A percentile compares a stretch with the other conserved stretches of the same genome.
phyloP scores from a whole-genome alignment of 2,329 filamentous ascomycete genomes.

The Aspergillus proliferans region DNA sequence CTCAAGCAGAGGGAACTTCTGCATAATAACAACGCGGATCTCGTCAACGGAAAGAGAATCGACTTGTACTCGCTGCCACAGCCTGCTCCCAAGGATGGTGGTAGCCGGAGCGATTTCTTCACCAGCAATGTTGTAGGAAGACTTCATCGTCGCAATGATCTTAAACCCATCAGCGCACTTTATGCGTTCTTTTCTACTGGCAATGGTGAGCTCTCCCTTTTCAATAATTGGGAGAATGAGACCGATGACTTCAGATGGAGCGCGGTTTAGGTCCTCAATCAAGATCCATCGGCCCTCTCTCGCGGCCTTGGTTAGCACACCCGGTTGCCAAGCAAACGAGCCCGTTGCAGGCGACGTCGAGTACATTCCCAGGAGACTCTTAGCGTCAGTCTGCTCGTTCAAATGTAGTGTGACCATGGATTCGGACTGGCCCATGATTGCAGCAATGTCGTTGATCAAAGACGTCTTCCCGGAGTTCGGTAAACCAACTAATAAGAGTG shows the following conservation, averaged over 20 bases:
- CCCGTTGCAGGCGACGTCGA: conserved; percentile 81
- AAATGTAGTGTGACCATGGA: conserved; percentile 90
- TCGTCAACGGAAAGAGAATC: conserved; percentile 62
- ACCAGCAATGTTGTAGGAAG: conserved; percentile 58
- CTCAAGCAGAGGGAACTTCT: conserved; percentile 63
- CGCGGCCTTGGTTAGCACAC: conserved; percentile 88
- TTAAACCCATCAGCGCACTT: conserved; percentile 78
- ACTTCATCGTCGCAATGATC: conserved; percentile 86
- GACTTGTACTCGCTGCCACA: conserved; percentile 77
- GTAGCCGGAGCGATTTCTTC: conserved; percentile 62
- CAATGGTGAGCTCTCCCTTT: conserved; percentile 80
- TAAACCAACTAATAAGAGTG: conserved; percentile 74
- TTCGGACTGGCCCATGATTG: conserved; percentile 68
- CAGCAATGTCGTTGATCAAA: conserved; percentile 73
- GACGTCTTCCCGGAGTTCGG: conserved; percentile 89
- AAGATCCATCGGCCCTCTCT: conserved; percentile 93
- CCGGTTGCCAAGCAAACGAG: conserved; percentile 85
- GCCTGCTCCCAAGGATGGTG: conserved; percentile 70
- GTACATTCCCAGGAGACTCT: conserved; percentile 91
- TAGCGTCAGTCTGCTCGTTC: conserved; percentile 97
- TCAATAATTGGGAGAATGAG: conserved; percentile 89
- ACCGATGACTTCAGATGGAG: conserved; percentile 90
- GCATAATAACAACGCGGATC: conserved; percentile 64
- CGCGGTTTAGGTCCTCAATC: conserved; percentile 92
- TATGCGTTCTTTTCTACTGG: conserved; percentile 79